Percentiles rank a stretch among this genome's conserved stretches.
Conservation (phyloP, 352 stramenopile genomes). For the Phytophthora syringae region DNA sequence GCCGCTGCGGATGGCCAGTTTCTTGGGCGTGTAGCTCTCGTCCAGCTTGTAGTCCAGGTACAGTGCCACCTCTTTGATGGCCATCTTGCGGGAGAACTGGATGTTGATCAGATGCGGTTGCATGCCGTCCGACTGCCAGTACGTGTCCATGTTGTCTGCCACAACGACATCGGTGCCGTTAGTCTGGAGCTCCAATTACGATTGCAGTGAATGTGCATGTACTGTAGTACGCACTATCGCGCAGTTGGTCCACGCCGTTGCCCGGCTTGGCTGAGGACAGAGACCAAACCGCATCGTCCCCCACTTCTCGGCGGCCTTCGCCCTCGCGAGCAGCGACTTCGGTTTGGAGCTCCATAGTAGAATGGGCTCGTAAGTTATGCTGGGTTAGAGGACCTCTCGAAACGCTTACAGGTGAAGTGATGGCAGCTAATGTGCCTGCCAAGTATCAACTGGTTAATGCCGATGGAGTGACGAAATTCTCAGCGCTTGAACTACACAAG, state of each 20-base stretch:
- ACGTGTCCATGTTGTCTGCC: slow-evolving; percentile 95
- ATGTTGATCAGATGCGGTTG: slow-evolving; percentile 98
- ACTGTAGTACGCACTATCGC: slow-evolving; percentile 86
- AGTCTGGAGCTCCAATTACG: slow-evolving; percentile 3
- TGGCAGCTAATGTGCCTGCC: too few relatives aligned
- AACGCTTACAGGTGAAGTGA: not conserved
- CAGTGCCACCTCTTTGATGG: slow-evolving; percentile 94
- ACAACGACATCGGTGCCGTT: not conserved
- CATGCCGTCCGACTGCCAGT: slow-evolving; percentile 96
- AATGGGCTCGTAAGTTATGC: not conserved
- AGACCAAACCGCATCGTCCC: slow-evolving; percentile 94
- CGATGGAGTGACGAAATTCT: too few relatives aligned
- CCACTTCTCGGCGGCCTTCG: slow-evolving; percentile 66
- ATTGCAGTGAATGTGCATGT: not conserved
- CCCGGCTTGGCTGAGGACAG: slow-evolving; percentile 97
- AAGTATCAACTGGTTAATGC: too few relatives aligned
- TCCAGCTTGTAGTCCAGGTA: slow-evolving; percentile 98
- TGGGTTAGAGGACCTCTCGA: not conserved
- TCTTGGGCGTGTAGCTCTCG: slow-evolving; percentile 98
- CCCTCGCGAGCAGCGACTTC: slow-evolving; percentile 3
- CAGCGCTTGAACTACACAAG: too few relatives aligned
- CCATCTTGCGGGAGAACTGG: slow-evolving; percentile 96
- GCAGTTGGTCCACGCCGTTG: slow-evolving; percentile 97
- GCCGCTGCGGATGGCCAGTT: slow-evolving; percentile 92
- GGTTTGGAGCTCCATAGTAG: not conserved